Base-by-base conservation (phyloP, 108 stramenopile species). In the Nannochloropsis gaditana region DNA sequence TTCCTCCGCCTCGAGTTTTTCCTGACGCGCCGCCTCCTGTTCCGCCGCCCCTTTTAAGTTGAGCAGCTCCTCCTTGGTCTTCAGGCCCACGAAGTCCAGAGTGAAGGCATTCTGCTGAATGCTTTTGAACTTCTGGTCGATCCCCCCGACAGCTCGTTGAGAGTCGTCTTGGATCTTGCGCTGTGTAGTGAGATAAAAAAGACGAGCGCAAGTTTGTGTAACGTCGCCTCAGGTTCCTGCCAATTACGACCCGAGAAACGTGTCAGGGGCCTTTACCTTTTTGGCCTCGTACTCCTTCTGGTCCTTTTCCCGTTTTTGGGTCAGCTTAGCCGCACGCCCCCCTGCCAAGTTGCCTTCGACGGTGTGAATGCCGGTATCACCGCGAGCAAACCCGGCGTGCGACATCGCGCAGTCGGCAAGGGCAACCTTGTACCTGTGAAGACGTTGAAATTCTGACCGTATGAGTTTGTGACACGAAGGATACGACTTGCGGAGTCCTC, bases 321-420 rank as follows among this genome's bases (percentile, higher is more conserved):
- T 90, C 9, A 91, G 82, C 17, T 82, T 11, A 11, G 91, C 91
- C 2, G 91, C 91, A 10, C 90, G 21, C 17, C 47, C 79, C 1
- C 91, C 91, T 2, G 91, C 88, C 19, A 90, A 45, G 43, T 89
- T 90, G 6, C 91, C 91, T 84, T 91, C 91, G 3, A 88, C 90
- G 43, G 91, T 91, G 84, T 91, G 88, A 45, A 91, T 80, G 47
- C 91, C 91, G 11, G 91, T 88, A 42, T 85, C 90, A 9, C 86
- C 90, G 81, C 89, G 89, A 81, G 79, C 85, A 21, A 89, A 89
- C 79, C 83, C 85, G 80, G 41, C 11, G 31, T 81, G 80, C 41
- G 21, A 31, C 80, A 81, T 81, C 11, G 59, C 59, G 31, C 31
- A 31, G 31, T 31, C 31, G 31, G 31, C 31, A 31, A 31, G 31